Conservation (phyloP, 2,329 filamentous ascomycete genomes). For the Calonectria pteridis region DNA sequence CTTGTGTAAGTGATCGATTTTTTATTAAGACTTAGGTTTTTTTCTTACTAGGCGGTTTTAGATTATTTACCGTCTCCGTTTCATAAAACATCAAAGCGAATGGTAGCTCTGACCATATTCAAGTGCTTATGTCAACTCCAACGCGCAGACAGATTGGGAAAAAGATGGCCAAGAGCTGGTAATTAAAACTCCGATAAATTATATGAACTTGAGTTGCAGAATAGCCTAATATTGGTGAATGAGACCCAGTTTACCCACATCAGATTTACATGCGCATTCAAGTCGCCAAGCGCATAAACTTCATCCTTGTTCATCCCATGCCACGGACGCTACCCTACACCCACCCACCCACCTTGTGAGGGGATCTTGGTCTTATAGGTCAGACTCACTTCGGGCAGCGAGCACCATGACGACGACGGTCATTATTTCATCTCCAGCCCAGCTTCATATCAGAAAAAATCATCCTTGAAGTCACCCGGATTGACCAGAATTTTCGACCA, state of each 20-base stretch:
- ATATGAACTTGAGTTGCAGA: background rate
- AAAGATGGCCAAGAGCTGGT: background rate
- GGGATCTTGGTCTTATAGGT: slow-evolving; percentile 1
- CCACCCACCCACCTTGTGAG: background rate
- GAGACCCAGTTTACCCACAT: background rate
- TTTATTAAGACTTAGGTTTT: background rate
- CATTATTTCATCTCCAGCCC: background rate
- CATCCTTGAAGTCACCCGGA: no score
- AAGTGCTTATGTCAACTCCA: background rate
- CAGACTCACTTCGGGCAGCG: slow-evolving; percentile 1
- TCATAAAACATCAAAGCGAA: background rate
- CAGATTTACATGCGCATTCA: background rate
- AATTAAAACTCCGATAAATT: background rate
- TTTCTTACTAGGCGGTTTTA: background rate
- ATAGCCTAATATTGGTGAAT: background rate
- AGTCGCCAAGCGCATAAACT: background rate
- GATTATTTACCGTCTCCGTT: background rate
- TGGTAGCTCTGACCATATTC: background rate
- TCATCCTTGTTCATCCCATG: background rate
- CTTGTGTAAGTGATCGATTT: background rate
- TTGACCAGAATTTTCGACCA: background rate
- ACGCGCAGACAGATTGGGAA: background rate
- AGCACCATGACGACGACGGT: background rate
- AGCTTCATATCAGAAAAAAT: background rate
- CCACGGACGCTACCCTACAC: background rate